Base-by-base conservation (phyloP, 768 basidiomycete genomes). In the Boletus tylopilopsis region DNA sequence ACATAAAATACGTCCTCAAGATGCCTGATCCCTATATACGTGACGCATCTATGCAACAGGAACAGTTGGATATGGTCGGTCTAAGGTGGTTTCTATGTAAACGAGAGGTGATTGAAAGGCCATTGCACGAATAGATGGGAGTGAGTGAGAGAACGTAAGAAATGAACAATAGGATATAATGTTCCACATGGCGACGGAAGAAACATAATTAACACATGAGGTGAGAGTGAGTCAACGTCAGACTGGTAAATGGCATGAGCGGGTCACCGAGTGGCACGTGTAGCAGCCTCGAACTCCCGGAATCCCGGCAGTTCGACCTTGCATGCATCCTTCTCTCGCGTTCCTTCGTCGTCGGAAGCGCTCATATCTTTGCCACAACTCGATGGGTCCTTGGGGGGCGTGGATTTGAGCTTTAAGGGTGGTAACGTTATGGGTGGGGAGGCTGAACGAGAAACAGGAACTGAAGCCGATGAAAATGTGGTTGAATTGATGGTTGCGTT, bases 401-500 rank as follows among this genome's bases (percentile, higher is more conserved):
- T 44, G 50, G 71, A 60, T 41, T 64, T 66, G 30, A 78, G 67
- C 58, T 84, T 84, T 45, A 90, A 67, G 38, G 88, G 88, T 25
- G 88, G 77, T 5, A 90, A 68, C 45, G 73, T 80, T 51, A 90
- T 89, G 2, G 87, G 87, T 23, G 88, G 87, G 8, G 80, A 82
- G 21, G 72, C 71, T n/a, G 83, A 73, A 34, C 88, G 72, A 35
- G 84, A 86, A 3, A 71, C 73, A 8, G 87, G 86, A 29, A 76
- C 50, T 1, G 66, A 70, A 37, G 42, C 51, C 0, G 56, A 61
- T 2, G 57, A 59, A 23, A 58, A 49, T 3, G 52, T 33, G 33
- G 41, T 57, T 18, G 60, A 42, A 22, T 22, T 51, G 21, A 35
- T 40, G n/a, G 16, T 37, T 23, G 53, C 23, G 18, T 38, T 32